phyloP scores from a whole-genome alignment of 441 rosid species.

The Brassica balearica region DNA sequence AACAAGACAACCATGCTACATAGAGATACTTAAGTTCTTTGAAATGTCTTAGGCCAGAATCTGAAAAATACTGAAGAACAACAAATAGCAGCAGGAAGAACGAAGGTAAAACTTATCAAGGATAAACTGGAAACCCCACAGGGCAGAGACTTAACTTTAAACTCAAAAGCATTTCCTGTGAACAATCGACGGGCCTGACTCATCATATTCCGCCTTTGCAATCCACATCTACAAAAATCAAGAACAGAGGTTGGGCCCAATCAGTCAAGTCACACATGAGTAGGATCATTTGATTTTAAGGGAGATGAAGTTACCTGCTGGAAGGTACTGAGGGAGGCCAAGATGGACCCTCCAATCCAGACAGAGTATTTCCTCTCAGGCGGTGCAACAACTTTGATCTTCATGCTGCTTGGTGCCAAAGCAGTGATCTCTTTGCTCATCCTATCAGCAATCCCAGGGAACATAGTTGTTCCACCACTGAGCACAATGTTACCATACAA shows the following conservation, averaged over 20 bases:
- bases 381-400: constrained; percentile 6
- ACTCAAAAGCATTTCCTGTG: constrained; percentile 11
- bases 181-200: constrained; percentile 11
- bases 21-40: constrained; percentile 4
- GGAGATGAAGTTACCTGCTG: constrained; percentile 56
- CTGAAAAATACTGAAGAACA: constrained; percentile 2
- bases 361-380: constrained; percentile 16
- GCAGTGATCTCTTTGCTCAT: constrained; percentile 13
- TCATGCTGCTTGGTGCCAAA: constrained; percentile 10
- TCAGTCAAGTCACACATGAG: not conserved
- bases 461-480: constrained; percentile 4
- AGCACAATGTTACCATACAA: constrained; percentile 15
- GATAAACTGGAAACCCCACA: not conserved
- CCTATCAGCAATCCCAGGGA: constrained; percentile 8
- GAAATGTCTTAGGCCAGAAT: not conserved
- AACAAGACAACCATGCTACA: constrained; percentile 31
- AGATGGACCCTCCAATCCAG: constrained; percentile 10
- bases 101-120: not conserved
- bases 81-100: not conserved
- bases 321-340: constrained; percentile 32
- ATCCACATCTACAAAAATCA: not conserved
- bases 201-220: constrained; percentile 5
- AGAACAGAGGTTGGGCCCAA: not conserved
- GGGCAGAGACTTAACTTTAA: not conserved
- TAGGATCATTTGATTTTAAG: not conserved